phyloP scores from a whole-genome alignment of 257 asterid genomes.

The Eucommia ulmoides region DNA sequence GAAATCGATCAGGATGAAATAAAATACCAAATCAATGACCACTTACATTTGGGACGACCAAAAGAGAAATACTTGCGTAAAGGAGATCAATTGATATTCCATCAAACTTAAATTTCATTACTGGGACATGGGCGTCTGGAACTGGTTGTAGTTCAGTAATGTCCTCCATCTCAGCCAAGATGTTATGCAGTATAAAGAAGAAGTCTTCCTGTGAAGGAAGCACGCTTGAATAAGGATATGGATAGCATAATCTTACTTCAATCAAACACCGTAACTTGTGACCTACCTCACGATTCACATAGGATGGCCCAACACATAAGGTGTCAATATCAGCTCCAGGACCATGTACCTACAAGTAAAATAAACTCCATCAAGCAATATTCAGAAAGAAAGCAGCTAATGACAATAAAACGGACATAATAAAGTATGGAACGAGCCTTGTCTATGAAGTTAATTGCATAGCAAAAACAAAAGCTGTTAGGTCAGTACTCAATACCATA shows the following conservation, averaged over 20 bases:
- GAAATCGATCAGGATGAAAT: neutral
- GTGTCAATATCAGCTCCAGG: constrained; percentile 72
- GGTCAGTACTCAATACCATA: no score
- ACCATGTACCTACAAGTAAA: constrained; percentile 39
- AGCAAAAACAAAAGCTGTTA: no score
- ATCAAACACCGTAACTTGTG: constrained; percentile 1
- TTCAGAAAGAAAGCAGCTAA: no score
- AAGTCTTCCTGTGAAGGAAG: constrained; percentile 58
- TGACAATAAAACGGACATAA: no score
- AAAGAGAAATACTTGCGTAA: constrained; percentile 74
- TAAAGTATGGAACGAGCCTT: no score
- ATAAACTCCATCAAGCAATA: no score
- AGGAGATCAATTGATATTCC: constrained; percentile 96
- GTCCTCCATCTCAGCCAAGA: constrained; percentile 59
- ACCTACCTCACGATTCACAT: constrained; percentile 47
- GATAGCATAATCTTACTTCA: neutral
- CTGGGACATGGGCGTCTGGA: constrained; percentile 99
- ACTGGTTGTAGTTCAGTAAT: constrained; percentile 88
- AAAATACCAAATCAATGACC: neutral
- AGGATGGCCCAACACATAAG: constrained; percentile 58
- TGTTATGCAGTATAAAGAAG: constrained; percentile 64
- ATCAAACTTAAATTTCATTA: constrained; percentile 89
- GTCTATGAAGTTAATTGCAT: no score
- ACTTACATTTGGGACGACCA: constrained; percentile 92
- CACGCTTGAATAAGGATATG: constrained; percentile 3